Conservation (phyloP, 805 yeast species). For the Clavispora fructus region DNA sequence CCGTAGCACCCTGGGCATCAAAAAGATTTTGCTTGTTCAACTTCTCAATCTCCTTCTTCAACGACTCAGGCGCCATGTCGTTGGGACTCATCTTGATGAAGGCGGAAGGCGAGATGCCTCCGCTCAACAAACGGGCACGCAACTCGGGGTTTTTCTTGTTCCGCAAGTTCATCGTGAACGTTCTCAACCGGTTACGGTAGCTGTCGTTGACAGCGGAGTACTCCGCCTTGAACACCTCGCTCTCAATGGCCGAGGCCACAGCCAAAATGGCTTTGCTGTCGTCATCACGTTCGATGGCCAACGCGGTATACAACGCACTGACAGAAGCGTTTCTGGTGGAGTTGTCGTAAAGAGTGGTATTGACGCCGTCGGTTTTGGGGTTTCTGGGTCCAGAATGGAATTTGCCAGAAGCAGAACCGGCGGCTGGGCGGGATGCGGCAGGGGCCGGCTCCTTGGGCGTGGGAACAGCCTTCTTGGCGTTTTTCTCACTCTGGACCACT, state of each 20-base stretch:
- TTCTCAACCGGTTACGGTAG: slow-evolving; percentile 80
- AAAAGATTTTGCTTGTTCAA: slow-evolving; percentile 84
- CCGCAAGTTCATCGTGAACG: slow-evolving; percentile 80
- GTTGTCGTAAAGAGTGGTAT: slow-evolving; percentile 64
- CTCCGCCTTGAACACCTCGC: slow-evolving; percentile 59
- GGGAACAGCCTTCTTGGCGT: slow-evolving; percentile 23
- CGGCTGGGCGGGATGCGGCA: slow-evolving; percentile 8
- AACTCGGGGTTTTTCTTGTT: slow-evolving; percentile 87
- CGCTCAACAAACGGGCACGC: slow-evolving; percentile 59
- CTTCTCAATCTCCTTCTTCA: slow-evolving; percentile 79
- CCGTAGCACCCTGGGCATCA: slow-evolving; percentile 97
- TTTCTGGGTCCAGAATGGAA: slow-evolving; percentile 57
- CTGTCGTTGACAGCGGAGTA: slow-evolving; percentile 51
- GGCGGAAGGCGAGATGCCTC: slow-evolving; percentile 60
- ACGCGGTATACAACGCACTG: slow-evolving; percentile 79
- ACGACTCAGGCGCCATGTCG: slow-evolving; percentile 91
- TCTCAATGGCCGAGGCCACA: slow-evolving; percentile 68
- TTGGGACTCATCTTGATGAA: slow-evolving; percentile 83
- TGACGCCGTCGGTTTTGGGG: slow-evolving; percentile 76
- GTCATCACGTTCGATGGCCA: slow-evolving; percentile 72
- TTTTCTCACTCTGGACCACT: slow-evolving; percentile 65
- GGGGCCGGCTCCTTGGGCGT: slow-evolving; percentile 5
- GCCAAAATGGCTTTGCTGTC: slow-evolving; percentile 53
- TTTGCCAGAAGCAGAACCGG: slow-evolving; percentile 29
- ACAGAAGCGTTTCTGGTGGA: slow-evolving; percentile 80